These are phyloP conservation scores for Uronychia setigera DNA, from an alignment of 73 alveolate species.

Conservation along the genomic window DNA sequence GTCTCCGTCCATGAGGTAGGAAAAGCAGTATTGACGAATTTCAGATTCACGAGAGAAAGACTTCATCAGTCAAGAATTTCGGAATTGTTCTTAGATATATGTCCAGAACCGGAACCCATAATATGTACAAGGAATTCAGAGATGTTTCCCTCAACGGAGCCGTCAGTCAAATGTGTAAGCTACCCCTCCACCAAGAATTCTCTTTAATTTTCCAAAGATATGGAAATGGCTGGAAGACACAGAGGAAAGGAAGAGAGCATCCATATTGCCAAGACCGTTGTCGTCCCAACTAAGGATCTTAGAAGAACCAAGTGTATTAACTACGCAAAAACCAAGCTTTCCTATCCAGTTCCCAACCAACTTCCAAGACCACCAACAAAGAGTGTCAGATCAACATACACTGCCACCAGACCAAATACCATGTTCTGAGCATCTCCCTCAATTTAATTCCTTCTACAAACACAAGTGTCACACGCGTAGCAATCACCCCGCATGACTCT, in stretches of 20 bases:
- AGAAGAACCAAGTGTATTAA: slow-evolving; percentile 53
- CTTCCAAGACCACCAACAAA: slow-evolving; percentile 61
- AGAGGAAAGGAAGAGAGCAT: slow-evolving; percentile 89
- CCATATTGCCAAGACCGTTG: slow-evolving; percentile 84
- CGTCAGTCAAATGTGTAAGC: slow-evolving; percentile 80
- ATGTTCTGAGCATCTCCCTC: slow-evolving; percentile 15
- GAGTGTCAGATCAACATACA: slow-evolving; percentile 62
- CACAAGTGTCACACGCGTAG: background rate
- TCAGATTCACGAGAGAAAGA: slow-evolving; percentile 72
- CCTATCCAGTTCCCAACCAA: slow-evolving; percentile 60
- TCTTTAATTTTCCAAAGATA: slow-evolving; percentile 28
- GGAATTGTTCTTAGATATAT: slow-evolving; percentile 90
- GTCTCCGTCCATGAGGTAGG: slow-evolving; percentile 16
- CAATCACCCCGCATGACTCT: background rate
- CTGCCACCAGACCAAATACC: slow-evolving; percentile 66
- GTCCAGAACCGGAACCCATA: slow-evolving; percentile 91
- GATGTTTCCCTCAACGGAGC: slow-evolving; percentile 89
- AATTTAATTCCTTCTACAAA: background rate
- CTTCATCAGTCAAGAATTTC: slow-evolving; percentile 82
- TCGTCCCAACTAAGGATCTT: slow-evolving; percentile 23
- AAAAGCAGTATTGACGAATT: slow-evolving; percentile 78
- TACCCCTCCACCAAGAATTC: background rate
- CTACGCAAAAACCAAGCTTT: slow-evolving; percentile 36
- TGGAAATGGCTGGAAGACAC: slow-evolving; percentile 95
- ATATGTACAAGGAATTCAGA: slow-evolving; percentile 96